These are phyloP conservation scores for Nephelium lappaceum DNA, from an alignment of 345 rosid genomes.

Conservation along the genomic window DNA sequence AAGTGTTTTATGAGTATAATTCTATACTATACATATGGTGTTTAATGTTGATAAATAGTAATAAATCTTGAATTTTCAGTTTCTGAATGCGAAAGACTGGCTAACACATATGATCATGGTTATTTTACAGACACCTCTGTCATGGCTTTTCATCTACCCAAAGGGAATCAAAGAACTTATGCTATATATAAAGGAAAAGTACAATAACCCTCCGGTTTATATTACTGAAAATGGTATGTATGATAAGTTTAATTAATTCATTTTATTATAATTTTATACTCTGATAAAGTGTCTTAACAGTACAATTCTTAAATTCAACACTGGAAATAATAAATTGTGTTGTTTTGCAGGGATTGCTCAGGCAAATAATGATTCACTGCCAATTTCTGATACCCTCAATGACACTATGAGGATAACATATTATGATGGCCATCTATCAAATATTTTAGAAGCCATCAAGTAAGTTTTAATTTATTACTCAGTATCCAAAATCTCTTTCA, in stretches of 20 bases:
- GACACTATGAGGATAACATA: constrained; percentile 47
- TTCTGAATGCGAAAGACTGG: neutral
- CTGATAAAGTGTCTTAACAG: too few relatives aligned
- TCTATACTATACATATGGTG: too few relatives aligned
- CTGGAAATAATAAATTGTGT: neutral
- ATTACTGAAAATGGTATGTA: constrained; percentile 44
- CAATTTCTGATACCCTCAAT: constrained; percentile 25
- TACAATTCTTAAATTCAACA: neutral
- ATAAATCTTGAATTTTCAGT: neutral
- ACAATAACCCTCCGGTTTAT: constrained; percentile 40
- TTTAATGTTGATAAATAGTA: too few relatives aligned
- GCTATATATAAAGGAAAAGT: constrained; percentile 29
- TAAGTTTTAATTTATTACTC: constrained; percentile 23
- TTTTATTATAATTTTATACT: neutral
- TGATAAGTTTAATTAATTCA: neutral
- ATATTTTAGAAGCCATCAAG: constrained; percentile 38
- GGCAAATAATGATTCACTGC: constrained; percentile 32
- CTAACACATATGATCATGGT: neutral
- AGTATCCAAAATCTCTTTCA: too few relatives aligned
- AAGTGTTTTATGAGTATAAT: too few relatives aligned
- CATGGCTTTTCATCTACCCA: constrained; percentile 41
- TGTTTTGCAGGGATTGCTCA: constrained; percentile 34
- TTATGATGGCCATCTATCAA: constrained; percentile 32
- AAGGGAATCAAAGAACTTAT: constrained; percentile 34
- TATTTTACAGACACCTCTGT: constrained; percentile 31